These are phyloP conservation scores for Tribonema minus DNA, from an alignment of 108 stramenopile species.

Conservation along the genomic window DNA sequence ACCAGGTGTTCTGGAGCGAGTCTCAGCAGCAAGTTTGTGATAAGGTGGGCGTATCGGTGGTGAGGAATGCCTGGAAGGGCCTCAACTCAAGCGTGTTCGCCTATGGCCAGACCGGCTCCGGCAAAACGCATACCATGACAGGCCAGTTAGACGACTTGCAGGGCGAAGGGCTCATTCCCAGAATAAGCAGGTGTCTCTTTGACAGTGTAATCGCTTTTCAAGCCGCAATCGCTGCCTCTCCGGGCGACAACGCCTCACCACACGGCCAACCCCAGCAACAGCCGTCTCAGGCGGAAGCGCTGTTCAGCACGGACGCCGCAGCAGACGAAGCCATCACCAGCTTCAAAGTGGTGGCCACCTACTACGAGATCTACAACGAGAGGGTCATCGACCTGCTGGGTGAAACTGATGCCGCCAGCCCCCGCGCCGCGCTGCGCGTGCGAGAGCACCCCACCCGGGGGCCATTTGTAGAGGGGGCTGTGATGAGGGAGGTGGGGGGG, in stretches of 20 bases:
- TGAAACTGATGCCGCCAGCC: not conserved
- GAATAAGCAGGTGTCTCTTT: not conserved
- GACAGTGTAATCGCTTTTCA: not conserved
- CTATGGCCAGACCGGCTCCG: slow-evolving; percentile 41
- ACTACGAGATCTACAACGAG: slow-evolving; percentile 50
- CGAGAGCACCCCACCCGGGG: slow-evolving; percentile 31
- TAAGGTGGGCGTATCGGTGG: too few species aligned
- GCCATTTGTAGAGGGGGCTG: slow-evolving; percentile 12
- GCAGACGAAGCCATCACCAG: not conserved
- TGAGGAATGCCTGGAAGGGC: too few species aligned
- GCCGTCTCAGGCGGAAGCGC: not conserved
- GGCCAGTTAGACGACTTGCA: too few species aligned
- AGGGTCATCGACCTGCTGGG: slow-evolving; percentile 42
- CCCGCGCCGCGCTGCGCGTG: not conserved
- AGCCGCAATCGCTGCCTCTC: not conserved
- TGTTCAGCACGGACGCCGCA: not conserved
- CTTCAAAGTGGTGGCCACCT: too few species aligned
- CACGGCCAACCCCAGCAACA: not conserved
- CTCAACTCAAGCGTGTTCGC: slow-evolving; percentile 43
- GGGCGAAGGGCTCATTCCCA: not conserved
- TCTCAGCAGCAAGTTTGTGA: too few species aligned
- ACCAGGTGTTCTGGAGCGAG: slow-evolving; percentile 30
- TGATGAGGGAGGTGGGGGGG: slow-evolving; percentile 9
- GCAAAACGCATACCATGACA: too few species aligned
- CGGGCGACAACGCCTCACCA: not conserved